phyloP scores from a whole-genome alignment of 768 basidiomycete genomes.

The Pleurotus eryngii region DNA sequence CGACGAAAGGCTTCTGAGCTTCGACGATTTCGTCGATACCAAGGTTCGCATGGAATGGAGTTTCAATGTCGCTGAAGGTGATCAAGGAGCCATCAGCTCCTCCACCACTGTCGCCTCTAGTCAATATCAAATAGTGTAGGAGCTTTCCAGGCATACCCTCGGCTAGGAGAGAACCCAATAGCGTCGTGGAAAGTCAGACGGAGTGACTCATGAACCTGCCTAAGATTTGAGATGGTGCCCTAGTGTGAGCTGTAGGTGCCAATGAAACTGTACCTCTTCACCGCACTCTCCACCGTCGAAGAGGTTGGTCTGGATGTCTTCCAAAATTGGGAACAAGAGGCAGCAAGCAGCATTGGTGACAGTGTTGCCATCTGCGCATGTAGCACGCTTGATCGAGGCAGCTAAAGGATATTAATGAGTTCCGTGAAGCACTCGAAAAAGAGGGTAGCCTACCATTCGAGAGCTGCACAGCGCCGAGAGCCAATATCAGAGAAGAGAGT shows the following conservation, averaged over 20 bases:
- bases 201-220: slow-evolving; percentile 24
- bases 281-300: slow-evolving; percentile 27
- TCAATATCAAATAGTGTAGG: not conserved
- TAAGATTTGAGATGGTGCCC: not conserved
- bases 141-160: slow-evolving; percentile 22
- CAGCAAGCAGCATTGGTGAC: slow-evolving; percentile 9
- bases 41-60: slow-evolving; percentile 29
- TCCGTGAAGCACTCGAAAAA: not conserved
- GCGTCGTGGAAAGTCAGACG: slow-evolving; percentile 39
- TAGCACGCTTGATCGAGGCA: slow-evolving; percentile 11
- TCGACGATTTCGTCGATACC: slow-evolving; percentile 30
- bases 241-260: not conserved
- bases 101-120: slow-evolving; percentile 21
- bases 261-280: slow-evolving; percentile 17
- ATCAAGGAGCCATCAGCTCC: slow-evolving; percentile 37
- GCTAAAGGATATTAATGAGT: not conserved
- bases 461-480: not conserved
- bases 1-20: slow-evolving; percentile 23
- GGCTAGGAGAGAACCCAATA: slow-evolving; percentile 34
- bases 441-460: not conserved
- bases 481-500: not conserved
- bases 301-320: slow-evolving; percentile 17
- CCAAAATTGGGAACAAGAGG: slow-evolving; percentile 18
- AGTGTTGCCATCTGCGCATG: slow-evolving; percentile 12
- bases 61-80: slow-evolving; percentile 28